Conservation (phyloP, 2,329 filamentous ascomycete species). For the Alternaria dauci region DNA sequence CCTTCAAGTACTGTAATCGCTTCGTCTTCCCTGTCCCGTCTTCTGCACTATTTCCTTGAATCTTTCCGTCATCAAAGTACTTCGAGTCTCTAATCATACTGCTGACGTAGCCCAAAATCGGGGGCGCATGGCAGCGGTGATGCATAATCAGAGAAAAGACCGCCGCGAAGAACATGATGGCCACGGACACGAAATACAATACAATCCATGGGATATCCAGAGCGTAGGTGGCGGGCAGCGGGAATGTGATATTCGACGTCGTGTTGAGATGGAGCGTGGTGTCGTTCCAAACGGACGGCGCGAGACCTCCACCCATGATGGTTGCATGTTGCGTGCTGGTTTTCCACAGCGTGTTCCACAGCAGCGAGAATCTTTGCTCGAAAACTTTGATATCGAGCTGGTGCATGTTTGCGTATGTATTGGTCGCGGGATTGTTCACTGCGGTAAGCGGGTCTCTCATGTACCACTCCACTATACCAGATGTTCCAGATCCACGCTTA, state of each 20-base stretch:
- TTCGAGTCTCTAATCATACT: slow-evolving; percentile 19
- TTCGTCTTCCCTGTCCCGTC: not conserved
- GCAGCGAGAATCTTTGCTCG: not conserved
- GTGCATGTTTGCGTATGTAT: not conserved
- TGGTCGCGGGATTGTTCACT: not conserved
- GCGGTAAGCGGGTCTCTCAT: not conserved
- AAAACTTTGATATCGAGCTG: not conserved
- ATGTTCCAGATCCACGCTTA: not conserved
- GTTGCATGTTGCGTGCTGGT: accelerated
- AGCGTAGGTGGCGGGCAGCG: not conserved
- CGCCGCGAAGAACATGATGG: slow-evolving; percentile 19
- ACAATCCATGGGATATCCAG: slow-evolving; percentile 11
- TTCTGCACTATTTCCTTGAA: slow-evolving; percentile 8
- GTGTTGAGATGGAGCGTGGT: not conserved
- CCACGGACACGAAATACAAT: slow-evolving; percentile 15
- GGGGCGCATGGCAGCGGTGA: slow-evolving; percentile 11
- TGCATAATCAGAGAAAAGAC: slow-evolving; percentile 18
- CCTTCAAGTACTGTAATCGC: not conserved
- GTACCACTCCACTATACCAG: not conserved
- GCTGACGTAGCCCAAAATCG: slow-evolving; percentile 13
- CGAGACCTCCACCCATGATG: not conserved
- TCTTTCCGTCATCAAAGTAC: slow-evolving; percentile 12
- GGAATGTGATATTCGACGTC: not conserved
- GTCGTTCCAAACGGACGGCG: not conserved
- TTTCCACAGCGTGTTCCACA: not conserved